These are phyloP conservation scores for Cymodocea nodosa DNA, from an alignment of 116 monocot genomes.

Conservation along the genomic window DNA sequence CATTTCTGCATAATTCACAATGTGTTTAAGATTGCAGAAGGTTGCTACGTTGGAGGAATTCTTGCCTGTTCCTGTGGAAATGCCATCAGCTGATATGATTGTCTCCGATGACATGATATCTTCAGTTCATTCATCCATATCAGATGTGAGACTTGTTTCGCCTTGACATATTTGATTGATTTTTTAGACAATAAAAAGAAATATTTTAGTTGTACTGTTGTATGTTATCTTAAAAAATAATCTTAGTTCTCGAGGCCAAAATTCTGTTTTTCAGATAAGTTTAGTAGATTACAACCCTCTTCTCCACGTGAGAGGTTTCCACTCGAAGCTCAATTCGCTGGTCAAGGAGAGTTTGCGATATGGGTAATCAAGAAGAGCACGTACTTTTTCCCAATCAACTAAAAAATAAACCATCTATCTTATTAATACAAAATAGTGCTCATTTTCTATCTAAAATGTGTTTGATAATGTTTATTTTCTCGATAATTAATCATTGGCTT, in stretches of 20 bases:
- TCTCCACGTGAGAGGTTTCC: conserved; percentile 70
- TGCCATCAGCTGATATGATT: conserved; percentile 16
- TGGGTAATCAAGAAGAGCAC: conserved; percentile 29
- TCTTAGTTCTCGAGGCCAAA: not conserved
- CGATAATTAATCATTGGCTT: too few species aligned
- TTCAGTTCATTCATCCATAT: conserved; percentile 44
- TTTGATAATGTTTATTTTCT: too few species aligned
- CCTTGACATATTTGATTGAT: not conserved
- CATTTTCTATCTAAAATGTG: too few species aligned
- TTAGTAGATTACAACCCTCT: conserved; percentile 74
- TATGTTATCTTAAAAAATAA: not conserved
- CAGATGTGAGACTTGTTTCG: conserved; percentile 26
- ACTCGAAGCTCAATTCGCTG: conserved; percentile 46
- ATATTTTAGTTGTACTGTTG: not conserved
- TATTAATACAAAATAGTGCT: too few species aligned
- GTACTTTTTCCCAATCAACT: too few species aligned
- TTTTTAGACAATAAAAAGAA: not conserved
- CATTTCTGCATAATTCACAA: not conserved
- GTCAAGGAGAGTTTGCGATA: conserved; percentile 76
- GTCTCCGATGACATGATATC: conserved; percentile 34
- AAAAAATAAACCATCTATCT: too few species aligned
- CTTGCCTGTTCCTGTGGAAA: conserved; percentile 35
- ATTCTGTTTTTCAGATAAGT: conserved; percentile 35
- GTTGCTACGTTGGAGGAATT: conserved; percentile 78
- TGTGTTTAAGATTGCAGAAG: conserved; percentile 25